These are phyloP conservation scores for Pestalotiopsis sp. DNA, from an alignment of 2,329 filamentous ascomycete genomes.

Conservation along the genomic window DNA sequence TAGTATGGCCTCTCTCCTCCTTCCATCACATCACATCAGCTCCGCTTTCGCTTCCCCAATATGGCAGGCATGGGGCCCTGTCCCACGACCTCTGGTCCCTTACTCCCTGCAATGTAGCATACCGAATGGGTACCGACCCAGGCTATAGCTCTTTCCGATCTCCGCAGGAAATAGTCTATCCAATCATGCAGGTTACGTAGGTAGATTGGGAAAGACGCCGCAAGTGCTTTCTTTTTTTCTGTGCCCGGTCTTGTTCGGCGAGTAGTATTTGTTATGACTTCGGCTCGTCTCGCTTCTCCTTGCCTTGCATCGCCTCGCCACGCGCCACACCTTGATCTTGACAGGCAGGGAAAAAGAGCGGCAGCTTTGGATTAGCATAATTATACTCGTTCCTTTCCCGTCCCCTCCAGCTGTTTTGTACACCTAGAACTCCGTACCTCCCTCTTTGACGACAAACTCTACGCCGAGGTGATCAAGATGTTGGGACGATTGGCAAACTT, in stretches of 20 bases:
- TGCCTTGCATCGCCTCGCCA: background rate
- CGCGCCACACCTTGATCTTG: background rate
- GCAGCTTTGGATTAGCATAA: background rate
- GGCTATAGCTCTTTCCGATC: background rate
- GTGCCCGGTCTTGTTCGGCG: background rate
- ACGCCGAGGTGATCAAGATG: background rate
- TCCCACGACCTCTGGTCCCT: background rate
- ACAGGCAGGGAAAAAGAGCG: background rate
- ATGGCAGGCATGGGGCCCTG: background rate
- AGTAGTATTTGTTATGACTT: background rate
- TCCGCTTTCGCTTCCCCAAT: conserved; percentile 5
- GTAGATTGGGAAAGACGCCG: background rate
- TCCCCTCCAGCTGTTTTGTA: background rate
- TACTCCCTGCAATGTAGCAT: background rate
- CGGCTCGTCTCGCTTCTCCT: background rate
- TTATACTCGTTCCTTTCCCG: background rate
- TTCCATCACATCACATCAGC: background rate
- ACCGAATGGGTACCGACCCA: background rate
- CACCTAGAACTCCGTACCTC: background rate
- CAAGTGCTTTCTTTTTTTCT: background rate
- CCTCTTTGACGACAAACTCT: background rate
- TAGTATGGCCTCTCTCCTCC: conserved; percentile 6
- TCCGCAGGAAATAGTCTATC: background rate
- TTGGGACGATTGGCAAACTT: conserved; percentile 9
- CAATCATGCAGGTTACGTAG: background rate